phyloP scores from a whole-genome alignment of 1,139 yeast species.

The Blastobotrys capitulatus region DNA sequence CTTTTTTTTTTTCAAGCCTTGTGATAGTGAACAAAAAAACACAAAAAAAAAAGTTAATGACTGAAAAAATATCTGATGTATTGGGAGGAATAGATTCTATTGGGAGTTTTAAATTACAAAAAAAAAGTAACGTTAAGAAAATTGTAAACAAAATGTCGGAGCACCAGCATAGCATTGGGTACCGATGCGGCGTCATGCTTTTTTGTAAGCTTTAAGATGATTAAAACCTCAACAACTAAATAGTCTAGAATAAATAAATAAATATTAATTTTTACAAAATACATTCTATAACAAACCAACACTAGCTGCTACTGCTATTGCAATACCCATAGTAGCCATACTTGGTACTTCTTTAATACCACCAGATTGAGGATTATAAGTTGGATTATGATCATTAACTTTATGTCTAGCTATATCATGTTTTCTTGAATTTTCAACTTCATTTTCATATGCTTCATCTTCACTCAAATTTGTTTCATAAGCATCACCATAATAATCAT shows the following conservation, averaged over 20 bases:
- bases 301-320: conserved; percentile 11
- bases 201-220: too few relatives aligned
- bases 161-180: too few relatives aligned
- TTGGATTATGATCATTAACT: not conserved
- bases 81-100: too few relatives aligned
- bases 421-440: not conserved
- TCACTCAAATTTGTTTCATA: not conserved
- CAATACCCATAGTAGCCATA: conserved; percentile 12
- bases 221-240: too few relatives aligned
- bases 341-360: not conserved
- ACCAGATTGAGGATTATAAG: not conserved
- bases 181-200: not conserved
- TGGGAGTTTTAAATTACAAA: too few relatives aligned
- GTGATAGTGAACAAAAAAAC: too few relatives aligned
- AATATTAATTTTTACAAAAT: too few relatives aligned
- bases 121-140: too few relatives aligned
- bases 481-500: not conserved
- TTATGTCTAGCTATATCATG: not conserved
- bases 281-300: conserved; percentile 2
- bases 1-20: too few relatives aligned
- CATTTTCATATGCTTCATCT: not conserved
- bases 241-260: too few relatives aligned
- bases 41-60: too few relatives aligned
- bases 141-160: not conserved
- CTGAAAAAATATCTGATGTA: not conserved